Conservation (phyloP, 345 rosid genomes). For the Gossypium mustelinum region DNA sequence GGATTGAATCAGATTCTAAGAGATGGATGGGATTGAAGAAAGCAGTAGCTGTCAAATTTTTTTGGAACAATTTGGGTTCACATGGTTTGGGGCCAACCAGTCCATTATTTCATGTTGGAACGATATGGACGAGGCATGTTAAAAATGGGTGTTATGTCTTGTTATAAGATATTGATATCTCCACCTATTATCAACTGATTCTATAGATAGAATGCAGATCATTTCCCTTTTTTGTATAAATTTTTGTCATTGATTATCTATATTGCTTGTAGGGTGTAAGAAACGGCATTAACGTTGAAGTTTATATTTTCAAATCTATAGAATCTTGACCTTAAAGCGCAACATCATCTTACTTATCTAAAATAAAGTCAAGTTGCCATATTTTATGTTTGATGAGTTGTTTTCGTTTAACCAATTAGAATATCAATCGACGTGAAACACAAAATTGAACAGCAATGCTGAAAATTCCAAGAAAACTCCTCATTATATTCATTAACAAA, state of each 20-base stretch:
- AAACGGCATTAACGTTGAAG: neutral
- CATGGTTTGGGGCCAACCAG: neutral
- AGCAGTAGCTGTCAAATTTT: neutral
- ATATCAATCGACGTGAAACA: neutral
- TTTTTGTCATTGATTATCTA: too few species aligned
- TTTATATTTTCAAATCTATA: neutral
- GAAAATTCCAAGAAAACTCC: too few species aligned
- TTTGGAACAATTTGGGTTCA: neutral
- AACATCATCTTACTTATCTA: neutral
- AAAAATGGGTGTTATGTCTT: too few species aligned
- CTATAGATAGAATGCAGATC: too few species aligned
- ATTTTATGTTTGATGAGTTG: neutral
- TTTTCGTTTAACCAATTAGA: neutral
- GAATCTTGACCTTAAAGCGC: neutral
- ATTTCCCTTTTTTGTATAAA: too few species aligned
- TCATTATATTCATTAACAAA: too few species aligned
- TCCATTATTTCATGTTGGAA: neutral
- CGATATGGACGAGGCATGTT: too few species aligned
- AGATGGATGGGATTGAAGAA: conserved; percentile 23
- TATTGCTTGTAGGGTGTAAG: neutral
- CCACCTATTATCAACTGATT: too few species aligned
- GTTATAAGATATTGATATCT: too few species aligned
- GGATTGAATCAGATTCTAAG: conserved; percentile 44
- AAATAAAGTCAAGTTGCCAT: neutral
- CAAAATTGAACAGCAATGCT: neutral